Conservation (phyloP, 2,329 filamentous ascomycete species). For the Clonostachys byssicola region DNA sequence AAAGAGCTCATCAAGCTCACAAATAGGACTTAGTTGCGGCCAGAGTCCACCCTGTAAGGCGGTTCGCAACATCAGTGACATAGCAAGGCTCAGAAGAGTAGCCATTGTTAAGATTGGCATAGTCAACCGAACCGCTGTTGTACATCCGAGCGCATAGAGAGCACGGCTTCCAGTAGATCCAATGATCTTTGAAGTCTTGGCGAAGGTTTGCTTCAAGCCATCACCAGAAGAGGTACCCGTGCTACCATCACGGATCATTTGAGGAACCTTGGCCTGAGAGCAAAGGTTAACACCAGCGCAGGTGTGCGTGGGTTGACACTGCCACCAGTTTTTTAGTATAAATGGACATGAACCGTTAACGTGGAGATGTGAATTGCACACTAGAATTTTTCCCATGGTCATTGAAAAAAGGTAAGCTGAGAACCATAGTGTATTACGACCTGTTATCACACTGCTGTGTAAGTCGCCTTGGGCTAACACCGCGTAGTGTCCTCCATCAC, state of each 20-base stretch:
- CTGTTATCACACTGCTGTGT: too few relatives aligned
- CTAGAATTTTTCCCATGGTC: too few relatives aligned
- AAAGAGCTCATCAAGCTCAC: too few relatives aligned
- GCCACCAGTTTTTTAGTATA: too few relatives aligned
- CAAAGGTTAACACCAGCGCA: conserved; percentile 8
- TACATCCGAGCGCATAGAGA: conserved; percentile 12
- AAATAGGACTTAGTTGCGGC: background rate
- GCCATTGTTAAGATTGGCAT: conserved; percentile 10
- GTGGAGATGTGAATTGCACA: too few relatives aligned
- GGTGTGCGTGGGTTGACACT: background rate
- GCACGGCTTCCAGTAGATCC: conserved; percentile 3
- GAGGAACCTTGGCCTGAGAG: conserved; percentile 3
- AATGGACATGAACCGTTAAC: too few relatives aligned
- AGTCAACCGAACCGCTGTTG: conserved; percentile 14
- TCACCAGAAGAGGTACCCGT: conserved; percentile 7
- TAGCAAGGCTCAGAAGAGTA: conserved; percentile 11
- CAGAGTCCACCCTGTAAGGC: conserved; percentile 12
- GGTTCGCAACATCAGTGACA: conserved; percentile 12
- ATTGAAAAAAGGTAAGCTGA: too few relatives aligned
- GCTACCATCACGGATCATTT: conserved; percentile 9
- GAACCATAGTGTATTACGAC: too few relatives aligned
- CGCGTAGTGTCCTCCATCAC: too few relatives aligned
- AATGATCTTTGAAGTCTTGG: background rate
- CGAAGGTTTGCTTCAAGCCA: conserved; percentile 6
- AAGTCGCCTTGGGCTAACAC: too few relatives aligned